Conservation (phyloP, 352 stramenopile genomes). For the Globisporangium cederbergense region DNA sequence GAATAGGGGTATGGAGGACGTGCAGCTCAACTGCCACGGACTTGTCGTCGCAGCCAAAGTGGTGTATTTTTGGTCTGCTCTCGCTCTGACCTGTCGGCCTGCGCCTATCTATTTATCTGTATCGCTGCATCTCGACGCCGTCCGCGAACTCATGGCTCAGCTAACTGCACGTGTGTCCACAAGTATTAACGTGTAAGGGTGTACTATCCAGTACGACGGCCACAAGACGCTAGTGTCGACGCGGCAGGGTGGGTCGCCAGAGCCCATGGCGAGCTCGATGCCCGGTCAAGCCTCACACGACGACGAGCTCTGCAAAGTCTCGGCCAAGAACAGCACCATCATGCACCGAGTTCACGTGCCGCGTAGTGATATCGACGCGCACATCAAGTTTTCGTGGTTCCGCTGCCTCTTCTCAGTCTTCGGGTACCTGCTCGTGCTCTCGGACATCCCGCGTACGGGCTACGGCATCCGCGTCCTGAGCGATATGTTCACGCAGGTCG, state of each 20-base stretch:
- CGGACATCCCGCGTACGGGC: slow-evolving; percentile 50
- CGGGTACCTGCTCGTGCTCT: slow-evolving; percentile 28
- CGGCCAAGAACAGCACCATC: not conserved
- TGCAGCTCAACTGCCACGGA: too few species aligned
- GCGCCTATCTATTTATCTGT: too few species aligned
- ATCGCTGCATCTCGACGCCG: too few species aligned
- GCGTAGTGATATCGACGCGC: slow-evolving; percentile 22
- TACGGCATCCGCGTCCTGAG: slow-evolving; percentile 21
- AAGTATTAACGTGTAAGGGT: not conserved
- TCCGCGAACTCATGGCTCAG: too few species aligned
- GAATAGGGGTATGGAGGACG: too few species aligned
- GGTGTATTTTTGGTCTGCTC: too few species aligned
- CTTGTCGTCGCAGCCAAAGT: too few species aligned
- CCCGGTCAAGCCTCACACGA: not conserved
- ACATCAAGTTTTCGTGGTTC: slow-evolving; percentile 25
- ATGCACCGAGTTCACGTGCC: not conserved
- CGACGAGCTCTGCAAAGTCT: not conserved
- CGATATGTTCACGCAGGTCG: slow-evolving; percentile 15
- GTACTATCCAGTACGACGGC: not conserved
- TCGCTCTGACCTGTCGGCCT: too few species aligned
- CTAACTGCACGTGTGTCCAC: too few species aligned
- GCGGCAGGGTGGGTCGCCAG: not conserved
- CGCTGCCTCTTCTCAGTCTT: slow-evolving; percentile 32
- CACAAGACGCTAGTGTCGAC: not conserved
- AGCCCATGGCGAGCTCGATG: not conserved